These are phyloP conservation scores for Leucocoprinus birnbaumii DNA, from an alignment of 768 basidiomycete species.

Conservation along the genomic window DNA sequence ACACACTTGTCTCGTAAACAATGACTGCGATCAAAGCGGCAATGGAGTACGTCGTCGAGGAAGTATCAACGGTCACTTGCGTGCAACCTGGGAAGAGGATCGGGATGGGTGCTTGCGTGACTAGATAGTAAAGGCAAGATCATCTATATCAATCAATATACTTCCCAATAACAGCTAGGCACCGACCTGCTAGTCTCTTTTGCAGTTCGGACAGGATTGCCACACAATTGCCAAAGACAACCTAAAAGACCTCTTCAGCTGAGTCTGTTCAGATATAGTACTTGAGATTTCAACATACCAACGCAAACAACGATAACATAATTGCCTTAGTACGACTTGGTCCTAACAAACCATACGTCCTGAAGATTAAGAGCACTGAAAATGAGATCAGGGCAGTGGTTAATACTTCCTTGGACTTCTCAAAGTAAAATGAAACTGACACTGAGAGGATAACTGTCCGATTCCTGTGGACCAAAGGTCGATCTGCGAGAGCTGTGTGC, in stretches of 20 bases:
- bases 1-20: background rate
- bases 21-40: background rate
- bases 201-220: background rate
- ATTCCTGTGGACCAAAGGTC: background rate
- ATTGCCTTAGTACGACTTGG: background rate
- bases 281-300: background rate
- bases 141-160: background rate
- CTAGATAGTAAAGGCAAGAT: too few relatives aligned
- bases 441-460: background rate
- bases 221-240: background rate
- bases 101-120: background rate
- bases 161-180: too few relatives aligned
- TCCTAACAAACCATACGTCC: background rate
- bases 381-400: too few relatives aligned
- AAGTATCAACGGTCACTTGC: background rate
- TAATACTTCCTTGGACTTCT: too few relatives aligned
- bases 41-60: background rate
- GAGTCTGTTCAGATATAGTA: too few relatives aligned
- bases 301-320: background rate
- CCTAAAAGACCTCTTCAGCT: too few relatives aligned
- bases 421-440: too few relatives aligned
- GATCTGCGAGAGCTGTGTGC: background rate
- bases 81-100: background rate
- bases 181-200: background rate
- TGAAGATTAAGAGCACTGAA: background rate